Base-by-base conservation (phyloP, 1,284 basidiomycete species). In the Tylopilus orsonianus region DNA sequence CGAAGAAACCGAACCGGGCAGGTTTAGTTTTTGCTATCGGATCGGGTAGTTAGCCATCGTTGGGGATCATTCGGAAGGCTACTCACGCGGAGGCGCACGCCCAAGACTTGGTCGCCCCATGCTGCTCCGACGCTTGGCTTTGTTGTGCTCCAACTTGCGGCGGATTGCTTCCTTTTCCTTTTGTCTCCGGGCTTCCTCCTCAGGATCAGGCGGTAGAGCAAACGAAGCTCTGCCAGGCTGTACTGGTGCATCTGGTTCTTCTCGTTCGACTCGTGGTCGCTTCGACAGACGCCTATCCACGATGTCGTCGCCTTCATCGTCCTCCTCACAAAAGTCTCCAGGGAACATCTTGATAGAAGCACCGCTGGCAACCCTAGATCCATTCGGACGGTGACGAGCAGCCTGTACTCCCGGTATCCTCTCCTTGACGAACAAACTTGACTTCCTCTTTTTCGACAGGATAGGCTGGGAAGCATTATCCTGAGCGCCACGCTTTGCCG, bases 61-160 rank as follows among this genome's bases (percentile, higher is more conserved):
- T 4, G 19, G 44, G 10, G 23, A 36, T 13, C 41, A 50, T 37
- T 23, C 22, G 38, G 46, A 37, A 35, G 44, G 41, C 46, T 41
- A 59, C 71, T 63, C 57, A 79, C 75, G 53, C 19, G 71, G 41
- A 54, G 72, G 60, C 18, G 65, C 69, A 41, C 63, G 54, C 29
- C 71, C 54, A 35, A 75, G 62, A 57, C 77, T 79, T 37, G 70
- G 68, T 50, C 76, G 60, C 5, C 74, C 79, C 49, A 71, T 75
- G 57, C 84, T 86, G 56, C 87, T 89, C 57, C 84, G 71, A 54
- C 87, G 71, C 58, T 77, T 74, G 18, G 82, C 81, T 52, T 79
- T 81, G 57, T 75, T 83, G 12, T 74, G 66, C 46, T 87, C 83
- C 5, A 89, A 67, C 64, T 78, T 81, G 52, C 78, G 75, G 50